Percentiles rank a stretch among this genome's conserved stretches.
Conservation (phyloP, 169 alveolate genomes). For the Plasmodium reichenowi region DNA sequence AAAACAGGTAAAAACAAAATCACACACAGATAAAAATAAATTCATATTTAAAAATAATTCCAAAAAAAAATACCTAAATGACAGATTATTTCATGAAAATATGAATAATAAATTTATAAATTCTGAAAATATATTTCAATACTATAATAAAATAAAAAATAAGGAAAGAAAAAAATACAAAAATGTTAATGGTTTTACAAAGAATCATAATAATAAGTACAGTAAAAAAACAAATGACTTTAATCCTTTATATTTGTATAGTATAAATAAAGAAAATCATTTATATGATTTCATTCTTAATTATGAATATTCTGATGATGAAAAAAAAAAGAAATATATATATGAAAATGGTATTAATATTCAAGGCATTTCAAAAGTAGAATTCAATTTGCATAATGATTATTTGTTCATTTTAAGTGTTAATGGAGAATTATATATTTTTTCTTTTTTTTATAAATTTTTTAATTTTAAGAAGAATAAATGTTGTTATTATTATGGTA, state of each 20-base stretch:
- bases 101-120: not conserved
- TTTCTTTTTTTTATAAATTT: conserved; percentile 70
- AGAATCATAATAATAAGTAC: not conserved
- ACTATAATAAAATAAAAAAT: conserved; percentile 11
- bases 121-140: conserved; percentile 7
- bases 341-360: conserved; percentile 22
- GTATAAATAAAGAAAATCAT: conserved; percentile 39
- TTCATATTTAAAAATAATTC: not conserved
- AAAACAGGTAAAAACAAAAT: not conserved
- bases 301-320: conserved; percentile 7
- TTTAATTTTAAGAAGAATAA: conserved; percentile 47
- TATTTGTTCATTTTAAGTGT: conserved; percentile 31
- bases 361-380: conserved; percentile 60
- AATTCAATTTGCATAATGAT: conserved; percentile 64
- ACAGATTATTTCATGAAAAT: not conserved
- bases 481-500: conserved; percentile 58
- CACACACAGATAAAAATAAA: no score
- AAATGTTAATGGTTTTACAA: not conserved
- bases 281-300: conserved; percentile 30
- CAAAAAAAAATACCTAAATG: not conserved
- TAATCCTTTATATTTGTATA: conserved; percentile 28
- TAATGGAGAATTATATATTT: conserved; percentile 51
- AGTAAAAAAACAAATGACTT: not conserved
- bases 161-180: not conserved
- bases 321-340: conserved; percentile 19